Percentiles rank a stretch among this genome's conserved stretches.
These are phyloP conservation scores for Coelastrella sp. DNA, from an alignment of 139 green algal genomes.

Conservation along the genomic window DNA sequence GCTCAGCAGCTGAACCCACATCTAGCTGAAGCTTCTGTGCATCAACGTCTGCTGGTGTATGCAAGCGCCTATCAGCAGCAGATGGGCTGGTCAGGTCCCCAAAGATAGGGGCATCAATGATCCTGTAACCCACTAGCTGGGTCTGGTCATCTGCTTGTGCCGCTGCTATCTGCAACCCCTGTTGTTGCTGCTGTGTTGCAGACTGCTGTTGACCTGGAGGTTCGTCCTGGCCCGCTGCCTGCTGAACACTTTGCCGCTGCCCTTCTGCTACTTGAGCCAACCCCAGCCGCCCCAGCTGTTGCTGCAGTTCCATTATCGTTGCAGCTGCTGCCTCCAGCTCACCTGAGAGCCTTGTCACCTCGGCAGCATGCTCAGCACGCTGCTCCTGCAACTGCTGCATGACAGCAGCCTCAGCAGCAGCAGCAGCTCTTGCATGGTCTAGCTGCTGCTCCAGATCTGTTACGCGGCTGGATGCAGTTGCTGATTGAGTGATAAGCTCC, in stretches of 20 bases:
- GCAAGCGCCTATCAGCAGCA: neutral
- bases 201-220: neutral
- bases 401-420: neutral
- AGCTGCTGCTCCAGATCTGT: neutral
- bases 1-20: neutral
- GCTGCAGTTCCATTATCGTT: neutral
- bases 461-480: too few relatives aligned
- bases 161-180: neutral
- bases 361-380: neutral
- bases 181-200: neutral
- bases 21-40: constrained; percentile 12
- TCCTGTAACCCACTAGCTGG: neutral
- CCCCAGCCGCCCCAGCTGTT: neutral
- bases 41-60: neutral
- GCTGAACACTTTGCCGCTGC: neutral
- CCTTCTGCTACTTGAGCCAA: neutral
- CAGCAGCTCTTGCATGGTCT: neutral
- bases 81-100: neutral
- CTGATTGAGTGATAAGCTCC: too few relatives aligned
- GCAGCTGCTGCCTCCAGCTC: neutral
- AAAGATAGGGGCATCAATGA: neutral
- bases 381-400: constrained; percentile 1
- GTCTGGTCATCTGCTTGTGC: neutral
- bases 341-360: neutral
- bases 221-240: neutral